Conservation (phyloP, 768 basidiomycete species). For the Trametes gibbosa region DNA sequence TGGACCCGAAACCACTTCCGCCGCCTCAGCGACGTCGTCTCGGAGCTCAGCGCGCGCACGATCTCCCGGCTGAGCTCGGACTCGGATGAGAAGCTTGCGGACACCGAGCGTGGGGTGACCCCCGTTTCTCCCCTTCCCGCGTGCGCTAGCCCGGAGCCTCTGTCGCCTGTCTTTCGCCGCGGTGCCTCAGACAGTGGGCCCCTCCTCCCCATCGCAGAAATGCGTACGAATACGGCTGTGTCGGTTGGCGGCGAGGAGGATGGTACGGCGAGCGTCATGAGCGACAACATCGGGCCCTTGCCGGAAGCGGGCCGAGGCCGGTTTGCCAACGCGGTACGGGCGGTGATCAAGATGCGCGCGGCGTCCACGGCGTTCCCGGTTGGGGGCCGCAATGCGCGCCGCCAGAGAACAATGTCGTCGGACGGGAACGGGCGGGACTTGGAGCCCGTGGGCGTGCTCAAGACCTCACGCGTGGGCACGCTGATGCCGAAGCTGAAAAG, state of each 20-base stretch:
- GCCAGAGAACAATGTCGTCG: slow-evolving; percentile 30
- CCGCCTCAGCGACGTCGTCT: slow-evolving; percentile 19
- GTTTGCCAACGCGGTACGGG: slow-evolving; percentile 43
- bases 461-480: slow-evolving; percentile 52
- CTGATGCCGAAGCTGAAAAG: slow-evolving; percentile 55
- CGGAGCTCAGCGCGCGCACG: slow-evolving; percentile 13
- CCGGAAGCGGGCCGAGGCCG: slow-evolving; percentile 33
- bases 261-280: slow-evolving; percentile 18
- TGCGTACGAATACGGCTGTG: slow-evolving; percentile 21
- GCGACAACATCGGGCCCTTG: slow-evolving; percentile 18
- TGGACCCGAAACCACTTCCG: slow-evolving; percentile 20
- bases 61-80: background rate
- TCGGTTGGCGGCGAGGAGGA: slow-evolving; percentile 21
- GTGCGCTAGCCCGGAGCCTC: slow-evolving; percentile 19
- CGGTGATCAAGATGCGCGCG: slow-evolving; percentile 43
- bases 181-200: slow-evolving; percentile 19
- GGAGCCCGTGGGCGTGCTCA: slow-evolving; percentile 34
- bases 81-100: slow-evolving; percentile 11
- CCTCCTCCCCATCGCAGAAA: slow-evolving; percentile 23
- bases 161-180: slow-evolving; percentile 15
- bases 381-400: slow-evolving; percentile 6
- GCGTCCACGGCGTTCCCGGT: slow-evolving; percentile 30
- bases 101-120: slow-evolving; percentile 8
- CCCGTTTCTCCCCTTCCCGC: slow-evolving; percentile 2
- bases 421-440: slow-evolving; percentile 19